These are phyloP conservation scores for Fusarium sp. DNA, from an alignment of 2,329 filamentous ascomycete species.

Conservation along the genomic window DNA sequence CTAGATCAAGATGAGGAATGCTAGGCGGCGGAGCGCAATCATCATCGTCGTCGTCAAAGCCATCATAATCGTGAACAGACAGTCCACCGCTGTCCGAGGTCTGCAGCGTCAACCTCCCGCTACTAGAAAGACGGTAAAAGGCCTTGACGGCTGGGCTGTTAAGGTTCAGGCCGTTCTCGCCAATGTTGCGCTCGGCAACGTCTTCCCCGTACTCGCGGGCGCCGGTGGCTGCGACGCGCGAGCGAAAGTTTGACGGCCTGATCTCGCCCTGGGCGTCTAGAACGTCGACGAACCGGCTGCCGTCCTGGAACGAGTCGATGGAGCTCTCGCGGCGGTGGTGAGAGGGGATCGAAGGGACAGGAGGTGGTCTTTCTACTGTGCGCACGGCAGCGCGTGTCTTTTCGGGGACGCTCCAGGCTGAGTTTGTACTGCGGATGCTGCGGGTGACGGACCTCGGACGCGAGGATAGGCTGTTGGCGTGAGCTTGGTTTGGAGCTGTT, in stretches of 20 bases:
- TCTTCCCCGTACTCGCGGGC: constrained; percentile 71
- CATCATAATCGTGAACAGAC: background rate
- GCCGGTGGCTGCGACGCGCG: constrained; percentile 63
- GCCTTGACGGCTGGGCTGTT: constrained; percentile 50
- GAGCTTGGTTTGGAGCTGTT: constrained; percentile 34
- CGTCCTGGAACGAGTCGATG: constrained; percentile 30
- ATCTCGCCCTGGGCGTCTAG: constrained; percentile 69
- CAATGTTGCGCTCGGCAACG: constrained; percentile 71
- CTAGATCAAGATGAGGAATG: constrained; percentile 26
- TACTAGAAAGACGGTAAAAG: constrained; percentile 48
- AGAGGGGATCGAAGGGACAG: constrained; percentile 37
- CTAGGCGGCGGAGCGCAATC: constrained; percentile 30
- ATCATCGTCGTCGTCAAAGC: constrained; percentile 9
- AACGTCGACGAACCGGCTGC: constrained; percentile 58
- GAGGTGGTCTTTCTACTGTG: constrained; percentile 25
- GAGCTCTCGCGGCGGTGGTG: constrained; percentile 37
- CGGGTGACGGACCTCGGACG: constrained; percentile 33
- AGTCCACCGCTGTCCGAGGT: background rate
- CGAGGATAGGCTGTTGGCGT: constrained; percentile 3
- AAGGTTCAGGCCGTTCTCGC: constrained; percentile 50
- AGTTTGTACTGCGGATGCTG: constrained; percentile 35
- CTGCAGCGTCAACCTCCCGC: constrained; percentile 7
- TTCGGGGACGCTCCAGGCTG: constrained; percentile 31
- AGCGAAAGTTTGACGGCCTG: constrained; percentile 60
- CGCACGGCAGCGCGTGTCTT: constrained; percentile 15